Evolutionary conservation across 2,329 filamentous ascomycete species (phyloP).

Genomic region (Pestalotiopsis sp.): DNA sequence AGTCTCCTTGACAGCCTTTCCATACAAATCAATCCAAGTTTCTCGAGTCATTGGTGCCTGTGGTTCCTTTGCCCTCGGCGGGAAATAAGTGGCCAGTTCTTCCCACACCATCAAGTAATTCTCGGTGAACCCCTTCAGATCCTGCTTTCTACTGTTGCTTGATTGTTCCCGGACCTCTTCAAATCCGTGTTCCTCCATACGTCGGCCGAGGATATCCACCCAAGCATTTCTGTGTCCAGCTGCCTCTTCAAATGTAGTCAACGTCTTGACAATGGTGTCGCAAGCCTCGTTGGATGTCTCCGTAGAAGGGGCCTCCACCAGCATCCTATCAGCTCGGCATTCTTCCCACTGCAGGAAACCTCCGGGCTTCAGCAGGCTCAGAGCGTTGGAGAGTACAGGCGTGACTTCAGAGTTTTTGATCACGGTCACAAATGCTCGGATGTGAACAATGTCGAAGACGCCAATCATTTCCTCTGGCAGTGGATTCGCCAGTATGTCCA

Average conservation of each 20-base stretch:
- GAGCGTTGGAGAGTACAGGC: slow-evolving; percentile 15
- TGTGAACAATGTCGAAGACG: slow-evolving; percentile 24
- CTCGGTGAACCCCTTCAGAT: slow-evolving; percentile 26
- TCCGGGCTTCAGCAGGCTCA: slow-evolving; percentile 23
- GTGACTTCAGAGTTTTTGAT: slow-evolving; percentile 15
- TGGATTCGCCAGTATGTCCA: slow-evolving; percentile 17
- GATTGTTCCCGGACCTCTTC: slow-evolving; percentile 7
- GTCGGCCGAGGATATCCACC: slow-evolving; percentile 13
- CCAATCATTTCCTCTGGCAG: slow-evolving; percentile 18
- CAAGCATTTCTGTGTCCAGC: slow-evolving; percentile 11
- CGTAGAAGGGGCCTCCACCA: slow-evolving; percentile 12
- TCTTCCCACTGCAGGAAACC: slow-evolving; percentile 27
- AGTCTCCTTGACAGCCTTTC: slow-evolving; percentile 22
- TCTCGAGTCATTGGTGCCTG: slow-evolving; percentile 21
- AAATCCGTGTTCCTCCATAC: slow-evolving; percentile 15
- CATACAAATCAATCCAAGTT: slow-evolving; percentile 19
- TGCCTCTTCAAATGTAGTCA: slow-evolving; percentile 11
- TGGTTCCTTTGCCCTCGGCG: slow-evolving; percentile 16
- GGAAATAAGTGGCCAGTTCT: slow-evolving; percentile 21
- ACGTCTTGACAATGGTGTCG: slow-evolving; percentile 15
- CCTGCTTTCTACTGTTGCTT: slow-evolving; percentile 12
- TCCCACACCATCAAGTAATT: slow-evolving; percentile 27
- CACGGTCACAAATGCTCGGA: slow-evolving; percentile 19
- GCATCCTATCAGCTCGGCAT: slow-evolving; percentile 12
- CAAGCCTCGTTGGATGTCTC: slow-evolving; percentile 12